These are phyloP conservation scores for Candida sp. DNA, from an alignment of 1,139 yeast genomes.

Conservation along the genomic window DNA sequence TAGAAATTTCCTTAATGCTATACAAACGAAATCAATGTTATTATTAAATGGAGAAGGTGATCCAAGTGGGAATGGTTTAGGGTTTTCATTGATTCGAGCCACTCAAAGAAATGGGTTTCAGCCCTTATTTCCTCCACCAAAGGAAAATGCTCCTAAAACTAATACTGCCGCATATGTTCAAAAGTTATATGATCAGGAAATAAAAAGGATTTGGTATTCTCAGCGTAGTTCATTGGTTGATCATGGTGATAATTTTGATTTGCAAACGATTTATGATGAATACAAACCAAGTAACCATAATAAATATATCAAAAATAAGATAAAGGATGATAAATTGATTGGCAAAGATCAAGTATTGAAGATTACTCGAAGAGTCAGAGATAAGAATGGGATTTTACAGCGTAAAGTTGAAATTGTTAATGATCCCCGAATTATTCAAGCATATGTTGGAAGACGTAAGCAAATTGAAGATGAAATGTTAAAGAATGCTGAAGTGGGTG, in stretches of 20 bases:
- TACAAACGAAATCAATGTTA: constrained; percentile 96
- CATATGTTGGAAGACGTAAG: constrained; percentile 79
- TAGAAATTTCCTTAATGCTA: constrained; percentile 86
- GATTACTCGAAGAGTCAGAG: constrained; percentile 78
- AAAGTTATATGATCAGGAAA: constrained; percentile 88
- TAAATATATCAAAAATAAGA: constrained; percentile 24
- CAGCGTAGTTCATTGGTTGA: constrained; percentile 66
- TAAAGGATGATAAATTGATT: constrained; percentile 27
- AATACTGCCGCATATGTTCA: constrained; percentile 76
- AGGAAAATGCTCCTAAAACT: constrained; percentile 43
- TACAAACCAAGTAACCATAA: constrained; percentile 37
- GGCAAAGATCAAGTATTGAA: constrained; percentile 43
- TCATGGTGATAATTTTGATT: constrained; percentile 25
- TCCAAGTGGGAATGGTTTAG: constrained; percentile 90
- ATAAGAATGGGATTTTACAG: constrained; percentile 83
- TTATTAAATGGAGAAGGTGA: constrained; percentile 98
- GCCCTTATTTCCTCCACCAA: constrained; percentile 52
- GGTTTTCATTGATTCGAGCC: constrained; percentile 84
- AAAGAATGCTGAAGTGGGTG: constrained; percentile 56
- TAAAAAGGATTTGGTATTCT: constrained; percentile 85
- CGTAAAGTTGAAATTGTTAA: constrained; percentile 74
- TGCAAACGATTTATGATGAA: constrained; percentile 33
- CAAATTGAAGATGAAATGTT: constrained; percentile 68
- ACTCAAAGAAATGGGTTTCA: constrained; percentile 95
- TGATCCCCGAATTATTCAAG: constrained; percentile 85